Evolutionary conservation across 192 early-diverging fungal genomes (phyloP).

Genomic region (Obelidium mucronatum): DNA sequence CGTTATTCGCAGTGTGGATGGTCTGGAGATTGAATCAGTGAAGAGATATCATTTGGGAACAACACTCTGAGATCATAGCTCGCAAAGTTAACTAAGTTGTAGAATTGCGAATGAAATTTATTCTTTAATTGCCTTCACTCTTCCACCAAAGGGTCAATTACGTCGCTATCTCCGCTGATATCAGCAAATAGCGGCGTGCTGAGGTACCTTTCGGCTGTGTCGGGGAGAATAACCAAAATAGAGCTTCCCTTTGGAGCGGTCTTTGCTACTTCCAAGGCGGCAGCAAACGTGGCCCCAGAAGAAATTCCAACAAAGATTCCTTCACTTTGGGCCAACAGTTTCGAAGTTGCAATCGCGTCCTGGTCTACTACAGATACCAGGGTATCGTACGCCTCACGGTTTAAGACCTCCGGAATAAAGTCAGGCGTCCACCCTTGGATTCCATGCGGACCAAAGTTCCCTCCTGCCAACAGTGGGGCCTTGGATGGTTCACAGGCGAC

Average conservation of each 20-base stretch:
- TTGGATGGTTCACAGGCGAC: constrained; percentile 40
- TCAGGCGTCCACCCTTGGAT: constrained; percentile 49
- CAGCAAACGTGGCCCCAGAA: constrained; percentile 40
- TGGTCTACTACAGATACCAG: constrained; percentile 33
- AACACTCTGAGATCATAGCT: constrained; percentile 64
- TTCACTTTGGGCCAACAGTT: constrained; percentile 42
- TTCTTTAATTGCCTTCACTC: too few species aligned
- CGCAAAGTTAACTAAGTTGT: background rate
- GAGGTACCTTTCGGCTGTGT: constrained; percentile 45
- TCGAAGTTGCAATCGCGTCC: constrained; percentile 38
- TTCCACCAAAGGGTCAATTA: too few species aligned
- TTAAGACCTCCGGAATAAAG: constrained; percentile 41
- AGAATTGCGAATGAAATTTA: too few species aligned
- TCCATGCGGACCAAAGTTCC: constrained; percentile 26
- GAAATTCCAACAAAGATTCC: constrained; percentile 44
- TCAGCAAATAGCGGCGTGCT: constrained; percentile 45
- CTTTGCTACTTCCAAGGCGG: constrained; percentile 36
- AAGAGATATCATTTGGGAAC: constrained; percentile 72
- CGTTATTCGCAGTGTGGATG: constrained; percentile 57
- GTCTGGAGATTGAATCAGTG: constrained; percentile 56
- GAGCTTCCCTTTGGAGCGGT: constrained; percentile 31
- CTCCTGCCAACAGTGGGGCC: constrained; percentile 32
- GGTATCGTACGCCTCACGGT: constrained; percentile 36
- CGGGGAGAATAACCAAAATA: constrained; percentile 43
- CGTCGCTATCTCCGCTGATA: constrained; percentile 39